Evolutionary conservation across 495 filamentous ascomycete species (phyloP).

Genomic region (Lasiosphaeria miniovina): DNA sequence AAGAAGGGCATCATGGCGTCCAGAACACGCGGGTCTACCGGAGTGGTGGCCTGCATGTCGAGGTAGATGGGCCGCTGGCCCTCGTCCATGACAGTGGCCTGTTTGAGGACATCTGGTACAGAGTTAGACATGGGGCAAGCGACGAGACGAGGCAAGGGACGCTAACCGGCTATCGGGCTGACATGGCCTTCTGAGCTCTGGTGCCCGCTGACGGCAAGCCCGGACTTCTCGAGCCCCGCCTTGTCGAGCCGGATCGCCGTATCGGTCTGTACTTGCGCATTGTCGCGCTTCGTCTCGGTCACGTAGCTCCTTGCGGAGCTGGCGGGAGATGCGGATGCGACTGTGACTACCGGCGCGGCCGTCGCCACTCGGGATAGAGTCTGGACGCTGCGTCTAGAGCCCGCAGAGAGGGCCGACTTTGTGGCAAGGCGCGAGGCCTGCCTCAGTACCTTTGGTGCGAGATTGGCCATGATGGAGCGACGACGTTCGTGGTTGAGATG

Average conservation of each 20-base stretch:
- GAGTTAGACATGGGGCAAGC: conserved; percentile 10
- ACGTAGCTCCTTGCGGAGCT: conserved; percentile 63
- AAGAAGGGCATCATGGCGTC: conserved; percentile 96
- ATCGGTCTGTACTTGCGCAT: conserved; percentile 80
- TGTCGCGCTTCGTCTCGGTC: conserved; percentile 72
- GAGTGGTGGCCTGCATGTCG: conserved; percentile 99
- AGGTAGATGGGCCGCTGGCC: conserved; percentile 94
- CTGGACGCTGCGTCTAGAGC: conserved; percentile 44
- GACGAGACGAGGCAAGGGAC: neutral
- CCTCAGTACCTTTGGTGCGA: conserved; percentile 69
- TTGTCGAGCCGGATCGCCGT: conserved; percentile 80
- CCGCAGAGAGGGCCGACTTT: conserved; percentile 47
- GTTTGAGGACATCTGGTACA: conserved; percentile 70
- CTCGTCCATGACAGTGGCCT: conserved; percentile 90
- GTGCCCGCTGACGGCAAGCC: conserved; percentile 58
- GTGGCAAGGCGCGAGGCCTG: conserved; percentile 73
- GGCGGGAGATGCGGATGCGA: neutral
- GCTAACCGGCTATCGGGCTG: conserved; percentile 72
- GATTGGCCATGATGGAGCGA: conserved; percentile 60
- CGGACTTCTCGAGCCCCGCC: conserved; percentile 74
- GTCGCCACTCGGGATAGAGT: conserved; percentile 44
- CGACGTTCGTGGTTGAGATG: conserved; percentile 6
- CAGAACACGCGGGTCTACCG: conserved; percentile 86
- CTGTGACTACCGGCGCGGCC: conserved; percentile 20
- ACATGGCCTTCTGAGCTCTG: conserved; percentile 52